These are phyloP conservation scores for Blastomyces parvus DNA, from an alignment of 2,329 filamentous ascomycete genomes.

Conservation along the genomic window DNA sequence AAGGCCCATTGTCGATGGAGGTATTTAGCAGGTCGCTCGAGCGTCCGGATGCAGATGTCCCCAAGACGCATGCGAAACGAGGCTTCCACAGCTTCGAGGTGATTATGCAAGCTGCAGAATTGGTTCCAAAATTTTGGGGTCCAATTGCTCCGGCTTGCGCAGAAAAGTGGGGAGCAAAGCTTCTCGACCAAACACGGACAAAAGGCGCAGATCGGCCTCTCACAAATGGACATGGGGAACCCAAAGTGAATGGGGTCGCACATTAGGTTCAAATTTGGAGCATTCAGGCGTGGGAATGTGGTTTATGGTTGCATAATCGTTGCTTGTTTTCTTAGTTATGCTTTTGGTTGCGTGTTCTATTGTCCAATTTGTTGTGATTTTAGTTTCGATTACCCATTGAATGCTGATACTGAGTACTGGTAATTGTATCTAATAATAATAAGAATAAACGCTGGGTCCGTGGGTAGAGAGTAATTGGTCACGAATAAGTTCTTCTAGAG, in stretches of 20 bases:
- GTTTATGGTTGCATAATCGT: not conserved
- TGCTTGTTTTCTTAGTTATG: not conserved
- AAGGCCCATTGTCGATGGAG: slow-evolving; percentile 6
- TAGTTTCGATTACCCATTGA: not conserved
- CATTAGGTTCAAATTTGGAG: slow-evolving; percentile 1
- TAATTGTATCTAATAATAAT: not conserved
- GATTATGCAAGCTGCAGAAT: slow-evolving; percentile 6
- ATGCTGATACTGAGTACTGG: not conserved
- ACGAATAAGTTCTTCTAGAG: not conserved
- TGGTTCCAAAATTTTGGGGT: slow-evolving; percentile 6
- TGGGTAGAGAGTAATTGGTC: not conserved
- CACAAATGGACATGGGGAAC: slow-evolving; percentile 4
- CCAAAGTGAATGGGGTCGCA: not conserved
- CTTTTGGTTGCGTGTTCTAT: not conserved
- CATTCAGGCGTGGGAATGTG: not conserved
- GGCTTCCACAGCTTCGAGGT: slow-evolving; percentile 5
- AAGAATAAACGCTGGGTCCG: not conserved
- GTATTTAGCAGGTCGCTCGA: slow-evolving; percentile 7
- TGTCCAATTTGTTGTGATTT: not conserved
- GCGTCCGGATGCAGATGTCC: not conserved
- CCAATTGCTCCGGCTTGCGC: slow-evolving; percentile 2
- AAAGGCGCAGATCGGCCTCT: slow-evolving; percentile 3
- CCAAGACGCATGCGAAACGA: slow-evolving; percentile 1
- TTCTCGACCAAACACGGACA: not conserved
- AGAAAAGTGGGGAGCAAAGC: slow-evolving; percentile 5